Evolutionary conservation across 495 filamentous ascomycete genomes (phyloP), one percentile per base, ranked within the genome.

Genomic region (Jackrogersella minutella): DNA sequence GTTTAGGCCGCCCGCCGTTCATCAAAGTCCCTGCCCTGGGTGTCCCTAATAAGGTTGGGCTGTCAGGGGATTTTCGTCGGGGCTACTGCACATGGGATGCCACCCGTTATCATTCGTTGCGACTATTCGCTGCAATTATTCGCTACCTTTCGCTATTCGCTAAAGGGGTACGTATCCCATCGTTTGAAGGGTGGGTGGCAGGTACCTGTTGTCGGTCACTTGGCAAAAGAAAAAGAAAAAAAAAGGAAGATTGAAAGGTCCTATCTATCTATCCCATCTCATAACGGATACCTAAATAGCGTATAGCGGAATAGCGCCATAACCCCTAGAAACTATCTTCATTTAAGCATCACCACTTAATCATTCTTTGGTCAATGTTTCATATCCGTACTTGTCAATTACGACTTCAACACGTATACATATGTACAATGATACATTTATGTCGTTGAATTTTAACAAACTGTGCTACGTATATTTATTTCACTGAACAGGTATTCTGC

Each of bases 11-110:
- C 44, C 44, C 44, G 44, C 9, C 21, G 14, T 30, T 49, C 44
- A 49, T 49, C 44, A 49, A 49, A 49, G 26, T 19, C 22, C 19
- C 30, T 36, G 49, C 49, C 30, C 49, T 33, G 28, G 30, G 28
- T 52, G 28, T 24, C 16, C 49, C 49, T 52, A 52, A 34, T 52
- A 52, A 52, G 49, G 49, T 52, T 52, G 49, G 49, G 30, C 49
- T 52, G 49, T 52, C 49, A 52, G 49, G 46, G 49, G 49, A 36
- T 10, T n/a, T n/a, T 50, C 28, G 30, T 37, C 34, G 30, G 30
- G 30, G 30, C 4, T 24, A 36, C 16, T 37, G 34, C 34, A 37
- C 10, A 14, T 11, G 34, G n/a, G 34, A n/a, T n/a, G n/a, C n/a
- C 34, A 10, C 3, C 34, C 34, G 34, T 14, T 37, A 37, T 37